Percentiles rank a stretch among this genome's conserved stretches.
These are phyloP conservation scores for Ogataea minuta DNA, from an alignment of 805 yeast genomes.

Conservation along the genomic window DNA sequence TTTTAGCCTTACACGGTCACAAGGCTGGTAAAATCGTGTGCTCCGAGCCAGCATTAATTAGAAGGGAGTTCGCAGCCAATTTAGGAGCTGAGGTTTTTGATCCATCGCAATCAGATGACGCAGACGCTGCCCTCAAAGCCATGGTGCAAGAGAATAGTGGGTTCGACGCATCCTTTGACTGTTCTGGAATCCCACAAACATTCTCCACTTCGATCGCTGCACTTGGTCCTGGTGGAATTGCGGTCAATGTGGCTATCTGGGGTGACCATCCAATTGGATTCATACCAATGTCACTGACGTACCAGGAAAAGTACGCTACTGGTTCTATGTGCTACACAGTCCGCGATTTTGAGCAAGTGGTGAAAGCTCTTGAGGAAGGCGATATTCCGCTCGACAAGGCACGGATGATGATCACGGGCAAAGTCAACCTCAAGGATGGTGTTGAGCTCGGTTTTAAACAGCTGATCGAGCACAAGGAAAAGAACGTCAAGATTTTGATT, in stretches of 20 bases:
- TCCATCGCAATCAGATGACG: slow-evolving; percentile 31
- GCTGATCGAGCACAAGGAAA: slow-evolving; percentile 41
- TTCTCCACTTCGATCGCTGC: slow-evolving; percentile 41
- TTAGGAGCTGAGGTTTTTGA: slow-evolving; percentile 44
- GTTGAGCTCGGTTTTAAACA: slow-evolving; percentile 43
- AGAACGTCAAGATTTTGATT: slow-evolving; percentile 45
- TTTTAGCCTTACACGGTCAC: slow-evolving; percentile 52
- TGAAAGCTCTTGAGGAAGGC: slow-evolving; percentile 40
- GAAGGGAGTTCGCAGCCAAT: slow-evolving; percentile 56
- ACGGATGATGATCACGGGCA: slow-evolving; percentile 38
- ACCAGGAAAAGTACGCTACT: slow-evolving; percentile 41
- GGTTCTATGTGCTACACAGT: slow-evolving; percentile 47
- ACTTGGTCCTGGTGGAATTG: slow-evolving; percentile 41
- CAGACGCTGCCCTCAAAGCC: slow-evolving; percentile 33
- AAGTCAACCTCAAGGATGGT: slow-evolving; percentile 39
- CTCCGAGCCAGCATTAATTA: slow-evolving; percentile 57
- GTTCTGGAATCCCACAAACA: slow-evolving; percentile 51
- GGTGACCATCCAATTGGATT: slow-evolving; percentile 43
- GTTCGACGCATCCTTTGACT: slow-evolving; percentile 51
- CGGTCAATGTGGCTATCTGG: slow-evolving; percentile 51
- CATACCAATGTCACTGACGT: slow-evolving; percentile 45
- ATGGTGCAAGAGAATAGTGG: slow-evolving; percentile 43
- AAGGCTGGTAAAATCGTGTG: slow-evolving; percentile 51
- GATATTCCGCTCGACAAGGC: slow-evolving; percentile 36
- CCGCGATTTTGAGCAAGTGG: slow-evolving; percentile 43